These are phyloP conservation scores for Hamamelis virginiana DNA, from an alignment of 164 flowering plant species.

Conservation along the genomic window DNA sequence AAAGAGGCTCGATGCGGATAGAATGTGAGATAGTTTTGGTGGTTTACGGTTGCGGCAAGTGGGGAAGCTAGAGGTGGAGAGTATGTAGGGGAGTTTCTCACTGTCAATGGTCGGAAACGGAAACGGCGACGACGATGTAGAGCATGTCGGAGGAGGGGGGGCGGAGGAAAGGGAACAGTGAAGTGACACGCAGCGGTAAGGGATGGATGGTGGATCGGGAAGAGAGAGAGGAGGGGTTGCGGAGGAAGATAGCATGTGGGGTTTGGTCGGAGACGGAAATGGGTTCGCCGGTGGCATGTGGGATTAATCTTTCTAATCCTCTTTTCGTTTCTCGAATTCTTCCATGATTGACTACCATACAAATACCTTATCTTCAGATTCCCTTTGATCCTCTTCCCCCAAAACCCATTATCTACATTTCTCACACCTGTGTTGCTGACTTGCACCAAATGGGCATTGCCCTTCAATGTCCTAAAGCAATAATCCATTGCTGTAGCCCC, in stretches of 20 bases:
- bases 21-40: constrained; percentile 55
- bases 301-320: constrained; percentile 21
- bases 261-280: constrained; percentile 71
- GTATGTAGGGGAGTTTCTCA: constrained; percentile 56
- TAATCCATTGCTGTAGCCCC: constrained; percentile 41
- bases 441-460: constrained; percentile 21
- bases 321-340: constrained; percentile 21
- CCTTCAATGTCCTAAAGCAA: constrained; percentile 35
- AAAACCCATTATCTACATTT: constrained; percentile 31
- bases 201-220: constrained; percentile 8
- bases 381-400: constrained; percentile 44
- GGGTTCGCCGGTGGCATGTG: constrained; percentile 83
- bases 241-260: constrained; percentile 81
- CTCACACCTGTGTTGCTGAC: constrained; percentile 10
- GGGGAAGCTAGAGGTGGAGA: constrained; percentile 27
- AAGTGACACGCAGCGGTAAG: constrained; percentile 1
- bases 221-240: constrained; percentile 22
- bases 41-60: constrained; percentile 13
- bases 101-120: constrained; percentile 45
- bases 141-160: constrained; percentile 8
- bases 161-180: constrained; percentile 4
- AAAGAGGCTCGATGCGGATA: constrained; percentile 59
- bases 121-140: constrained; percentile 19
- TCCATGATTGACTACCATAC: constrained; percentile 11
- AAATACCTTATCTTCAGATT: constrained; percentile 13